Base-by-base conservation (phyloP, 1,284 basidiomycete species). In the Sporisorium reilianum region DNA sequence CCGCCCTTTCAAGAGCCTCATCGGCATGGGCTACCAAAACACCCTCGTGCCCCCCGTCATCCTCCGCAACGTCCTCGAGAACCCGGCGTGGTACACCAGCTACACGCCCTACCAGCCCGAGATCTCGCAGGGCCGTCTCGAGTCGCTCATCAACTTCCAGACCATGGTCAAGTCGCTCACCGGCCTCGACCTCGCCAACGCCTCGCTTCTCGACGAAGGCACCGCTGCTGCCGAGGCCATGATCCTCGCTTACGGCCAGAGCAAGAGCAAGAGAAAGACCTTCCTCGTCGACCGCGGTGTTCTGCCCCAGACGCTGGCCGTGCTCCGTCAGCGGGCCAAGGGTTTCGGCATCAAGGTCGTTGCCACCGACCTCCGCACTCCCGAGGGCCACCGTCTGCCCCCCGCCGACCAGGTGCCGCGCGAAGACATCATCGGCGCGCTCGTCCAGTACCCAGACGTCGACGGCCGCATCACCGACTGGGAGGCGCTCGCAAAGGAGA, bases 81-180 rank as follows among this genome's bases (percentile, higher is more conserved):
- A 97, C 85, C 96, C 95, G 25, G 93, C 92, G 11, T 99, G 96
- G 96, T 98, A 98, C 86, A 98, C 95, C 3, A 94, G 93, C 53
- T 98, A 98, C 86, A 97, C 95, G 2, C 95, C 96, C 1, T 89
- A 84, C 66, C 93, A 96, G 85, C 92, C 94, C 8, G 94, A 97
- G 87, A 92, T 96, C 83, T 90, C 94, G 20, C 93, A 96, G 89
- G 94, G 78, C 20, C 94, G 96, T 67, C 89, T 99, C 60, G 96
- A 99, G 85, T 97, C 95, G 6, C 89, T 99, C 51, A 90, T 99
- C 84, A 99, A 99, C 86, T 99, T 91, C 85, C 96, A 99, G 87
- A 95, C 95, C 3, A 94, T 99, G 91, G 90, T 96, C 78, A 94
- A 91, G 87, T 97, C 95, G 38, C 88, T 99, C 80, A 97, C 96